These are phyloP conservation scores for Pichia deserticola DNA, from an alignment of 805 yeast species.

Conservation along the genomic window DNA sequence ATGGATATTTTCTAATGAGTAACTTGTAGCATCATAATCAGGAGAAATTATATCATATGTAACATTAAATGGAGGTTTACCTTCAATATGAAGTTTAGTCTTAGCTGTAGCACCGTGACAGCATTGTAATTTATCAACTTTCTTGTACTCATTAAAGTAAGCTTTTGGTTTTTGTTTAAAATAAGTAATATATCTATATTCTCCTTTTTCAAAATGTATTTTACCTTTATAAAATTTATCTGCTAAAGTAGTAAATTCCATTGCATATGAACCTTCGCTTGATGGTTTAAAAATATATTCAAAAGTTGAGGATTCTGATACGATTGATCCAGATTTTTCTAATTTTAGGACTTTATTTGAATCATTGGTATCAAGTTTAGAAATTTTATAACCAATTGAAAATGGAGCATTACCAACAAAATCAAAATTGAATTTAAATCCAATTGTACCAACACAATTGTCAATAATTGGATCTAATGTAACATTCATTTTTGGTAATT, in stretches of 20 bases:
- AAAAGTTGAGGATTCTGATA: conserved; percentile 24
- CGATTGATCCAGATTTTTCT: conserved; percentile 23
- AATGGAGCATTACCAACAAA: conserved; percentile 82
- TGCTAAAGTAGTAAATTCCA: conserved; percentile 56
- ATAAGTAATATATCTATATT: conserved; percentile 56
- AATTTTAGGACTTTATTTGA: conserved; percentile 17
- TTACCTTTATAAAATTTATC: conserved; percentile 50
- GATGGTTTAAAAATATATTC: conserved; percentile 68
- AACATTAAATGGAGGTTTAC: conserved; percentile 72
- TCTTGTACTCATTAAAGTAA: conserved; percentile 23
- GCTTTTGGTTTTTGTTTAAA: conserved; percentile 67
- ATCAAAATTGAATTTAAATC: conserved; percentile 61
- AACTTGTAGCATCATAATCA: conserved; percentile 37
- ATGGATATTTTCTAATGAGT: conserved; percentile 34
- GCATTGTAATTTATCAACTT: conserved; percentile 15
- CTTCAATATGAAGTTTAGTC: conserved; percentile 58
- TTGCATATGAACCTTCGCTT: conserved; percentile 72
- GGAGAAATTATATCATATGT: conserved; percentile 62
- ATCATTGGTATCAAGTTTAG: conserved; percentile 39
- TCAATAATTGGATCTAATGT: conserved; percentile 61
- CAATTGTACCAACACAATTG: conserved; percentile 88
- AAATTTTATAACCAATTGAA: conserved; percentile 54
- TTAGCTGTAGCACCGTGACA: conserved; percentile 30
- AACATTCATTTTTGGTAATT: conserved; percentile 35
- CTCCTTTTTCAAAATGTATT: conserved; percentile 26